phyloP scores from a whole-genome alignment of 176 grass and related monocot genomes.

The Aechmea fasciata region DNA sequence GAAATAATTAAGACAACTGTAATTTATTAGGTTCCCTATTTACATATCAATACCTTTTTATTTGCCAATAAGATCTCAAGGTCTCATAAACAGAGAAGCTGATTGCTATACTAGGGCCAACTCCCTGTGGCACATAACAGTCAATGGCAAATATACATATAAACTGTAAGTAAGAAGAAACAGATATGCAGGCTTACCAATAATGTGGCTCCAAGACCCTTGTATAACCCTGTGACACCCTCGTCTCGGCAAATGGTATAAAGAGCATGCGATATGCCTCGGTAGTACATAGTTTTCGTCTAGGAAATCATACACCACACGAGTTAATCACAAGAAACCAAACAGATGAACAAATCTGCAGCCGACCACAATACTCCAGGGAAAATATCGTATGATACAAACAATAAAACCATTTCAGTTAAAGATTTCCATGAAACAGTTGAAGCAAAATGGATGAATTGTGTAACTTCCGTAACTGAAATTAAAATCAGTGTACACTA shows the following conservation, averaged over 20 bases:
- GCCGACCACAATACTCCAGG: no score
- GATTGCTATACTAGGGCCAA: constrained; percentile 91
- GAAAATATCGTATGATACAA: no score
- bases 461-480: no score
- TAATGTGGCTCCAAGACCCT: constrained; percentile 90
- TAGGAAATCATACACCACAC: constrained; percentile 31
- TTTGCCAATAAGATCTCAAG: constrained; percentile 69
- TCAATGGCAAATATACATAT: constrained; percentile 6
- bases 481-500: no score
- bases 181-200: constrained; percentile 33
- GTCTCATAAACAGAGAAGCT: constrained; percentile 95
- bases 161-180: not conserved
- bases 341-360: not conserved
- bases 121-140: constrained; percentile 42
- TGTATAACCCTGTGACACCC: constrained; percentile 72
- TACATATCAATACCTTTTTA: constrained; percentile 42
- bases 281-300: constrained; percentile 81
- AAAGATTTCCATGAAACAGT: no score
- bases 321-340: not conserved
- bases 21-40: not conserved
- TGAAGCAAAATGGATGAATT: no score
- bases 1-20: not conserved
- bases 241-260: constrained; percentile 85
- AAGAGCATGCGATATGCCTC: constrained; percentile 89
- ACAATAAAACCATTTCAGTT: no score